phyloP scores from a whole-genome alignment of 2,329 filamentous ascomycete genomes.

The Cytospora piceae region DNA sequence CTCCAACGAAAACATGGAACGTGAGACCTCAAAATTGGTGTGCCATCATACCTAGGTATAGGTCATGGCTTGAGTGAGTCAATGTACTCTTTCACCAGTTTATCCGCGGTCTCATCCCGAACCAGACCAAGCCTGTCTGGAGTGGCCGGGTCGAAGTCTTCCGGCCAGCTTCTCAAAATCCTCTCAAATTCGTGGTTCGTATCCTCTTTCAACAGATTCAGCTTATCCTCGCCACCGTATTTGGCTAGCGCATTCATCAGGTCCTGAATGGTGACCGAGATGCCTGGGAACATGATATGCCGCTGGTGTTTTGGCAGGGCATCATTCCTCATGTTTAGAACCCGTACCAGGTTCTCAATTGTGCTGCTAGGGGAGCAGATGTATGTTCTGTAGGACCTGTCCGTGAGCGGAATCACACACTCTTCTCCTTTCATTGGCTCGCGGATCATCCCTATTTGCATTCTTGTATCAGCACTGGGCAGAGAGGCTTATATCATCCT shows the following conservation, averaged over 20 bases:
- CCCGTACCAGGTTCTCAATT: constrained; percentile 56
- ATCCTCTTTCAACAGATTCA: constrained; percentile 57
- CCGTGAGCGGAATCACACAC: constrained; percentile 56
- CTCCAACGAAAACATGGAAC: background rate
- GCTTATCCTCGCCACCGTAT: constrained; percentile 58
- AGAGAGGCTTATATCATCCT: background rate
- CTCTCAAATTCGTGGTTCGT: constrained; percentile 56
- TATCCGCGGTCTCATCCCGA: constrained; percentile 55
- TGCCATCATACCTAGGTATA: background rate
- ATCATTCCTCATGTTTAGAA: constrained; percentile 44
- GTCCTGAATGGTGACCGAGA: constrained; percentile 61
- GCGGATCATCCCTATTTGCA: constrained; percentile 57
- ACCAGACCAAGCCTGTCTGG: constrained; percentile 56
- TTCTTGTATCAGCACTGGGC: background rate
- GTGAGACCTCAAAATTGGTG: background rate
- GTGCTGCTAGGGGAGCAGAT: constrained; percentile 57
- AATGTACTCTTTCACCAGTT: constrained; percentile 60
- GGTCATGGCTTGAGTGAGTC: constrained; percentile 33
- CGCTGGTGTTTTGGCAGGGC: constrained; percentile 52
- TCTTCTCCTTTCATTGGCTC: constrained; percentile 61
- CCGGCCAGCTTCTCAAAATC: constrained; percentile 64
- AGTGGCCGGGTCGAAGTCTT: constrained; percentile 57
- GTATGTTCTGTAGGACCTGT: constrained; percentile 56
- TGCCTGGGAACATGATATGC: constrained; percentile 61
- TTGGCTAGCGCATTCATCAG: constrained; percentile 61